Percentiles rank a stretch among this genome's conserved stretches.
These are phyloP conservation scores for Phaffomyces antillensis DNA, from an alignment of 805 yeast species.

Conservation along the genomic window DNA sequence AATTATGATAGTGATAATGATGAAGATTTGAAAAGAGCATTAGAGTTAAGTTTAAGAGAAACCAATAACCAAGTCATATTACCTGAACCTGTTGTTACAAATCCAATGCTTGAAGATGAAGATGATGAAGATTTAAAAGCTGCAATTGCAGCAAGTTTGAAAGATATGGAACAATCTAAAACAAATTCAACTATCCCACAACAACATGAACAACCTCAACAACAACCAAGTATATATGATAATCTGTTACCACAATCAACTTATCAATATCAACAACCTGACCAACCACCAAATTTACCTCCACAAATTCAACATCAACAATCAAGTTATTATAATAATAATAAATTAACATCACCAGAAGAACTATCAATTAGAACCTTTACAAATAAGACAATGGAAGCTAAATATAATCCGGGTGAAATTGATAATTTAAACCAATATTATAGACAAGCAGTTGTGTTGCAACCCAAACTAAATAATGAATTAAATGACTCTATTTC, in stretches of 20 bases:
- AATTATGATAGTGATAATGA: conserved; percentile 47
- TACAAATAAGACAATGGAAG: conserved; percentile 53
- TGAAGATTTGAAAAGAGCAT: conserved; percentile 70
- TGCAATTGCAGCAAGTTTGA: conserved; percentile 87
- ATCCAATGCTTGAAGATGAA: conserved; percentile 34
- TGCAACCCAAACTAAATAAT: conserved; percentile 64
- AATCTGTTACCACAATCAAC: conserved; percentile 13
- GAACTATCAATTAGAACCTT: conserved; percentile 65
- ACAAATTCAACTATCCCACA: conserved; percentile 3
- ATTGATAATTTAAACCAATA: conserved; percentile 50
- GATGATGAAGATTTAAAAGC: conserved; percentile 87
- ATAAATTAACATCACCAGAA: conserved; percentile 41
- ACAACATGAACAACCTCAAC: conserved; percentile 10
- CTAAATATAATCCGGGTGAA: conserved; percentile 14
- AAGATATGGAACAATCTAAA: conserved; percentile 47
- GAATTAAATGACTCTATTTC: conserved; percentile 50
- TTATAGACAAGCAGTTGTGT: conserved; percentile 48
- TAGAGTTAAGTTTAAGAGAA: conserved; percentile 71
- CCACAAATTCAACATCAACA: conserved; percentile 13
- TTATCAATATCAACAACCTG: conserved; percentile 4
- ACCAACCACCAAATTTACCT: conserved; percentile 1
- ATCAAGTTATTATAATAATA: conserved; percentile 10
- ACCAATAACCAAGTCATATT: conserved; percentile 23
- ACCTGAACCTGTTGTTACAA: conserved; percentile 5
- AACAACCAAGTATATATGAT: conserved; percentile 13